Evolutionary conservation across 2,329 filamentous ascomycete genomes (phyloP).

Genomic region (Didymellaceae sp.): DNA sequence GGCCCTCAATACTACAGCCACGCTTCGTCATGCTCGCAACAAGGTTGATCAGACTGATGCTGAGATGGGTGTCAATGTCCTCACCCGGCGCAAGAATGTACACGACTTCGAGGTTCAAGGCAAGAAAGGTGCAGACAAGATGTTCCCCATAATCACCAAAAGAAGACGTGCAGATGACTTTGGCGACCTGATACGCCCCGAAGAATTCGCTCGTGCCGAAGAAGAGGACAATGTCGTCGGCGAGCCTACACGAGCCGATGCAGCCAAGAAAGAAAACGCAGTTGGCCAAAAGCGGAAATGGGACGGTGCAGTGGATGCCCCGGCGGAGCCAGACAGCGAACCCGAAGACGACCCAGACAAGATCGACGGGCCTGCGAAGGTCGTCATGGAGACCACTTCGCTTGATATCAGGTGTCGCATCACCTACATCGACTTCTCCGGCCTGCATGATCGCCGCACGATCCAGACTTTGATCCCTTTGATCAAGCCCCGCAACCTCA

Average conservation of each 20-base stretch:
- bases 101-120: conserved; percentile 91
- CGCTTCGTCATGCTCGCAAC: conserved; percentile 76
- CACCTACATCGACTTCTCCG: conserved; percentile 89
- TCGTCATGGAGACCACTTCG: conserved; percentile 68
- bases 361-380: conserved; percentile 74
- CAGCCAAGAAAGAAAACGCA: conserved; percentile 54
- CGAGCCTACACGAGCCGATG: conserved; percentile 63
- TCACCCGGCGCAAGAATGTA: conserved; percentile 87
- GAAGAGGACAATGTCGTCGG: conserved; percentile 80
- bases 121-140: conserved; percentile 89
- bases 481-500: conserved; percentile 91
- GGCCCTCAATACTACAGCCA: conserved; percentile 85
- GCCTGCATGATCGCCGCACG: conserved; percentile 90
- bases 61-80: conserved; percentile 88
- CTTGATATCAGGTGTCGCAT: conserved; percentile 76
- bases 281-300: conserved; percentile 94
- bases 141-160: conserved; percentile 86
- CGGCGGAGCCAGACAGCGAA: conserved; percentile 54
- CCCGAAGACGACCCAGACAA: conserved; percentile 60
- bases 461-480: conserved; percentile 93
- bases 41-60: conserved; percentile 88
- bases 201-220: conserved; percentile 92
- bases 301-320: conserved; percentile 68
- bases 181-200: conserved; percentile 89
- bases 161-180: conserved; percentile 86